Conservation (phyloP, 2,329 filamentous ascomycete genomes). For the Pseudocercospora fijiensis region DNA sequence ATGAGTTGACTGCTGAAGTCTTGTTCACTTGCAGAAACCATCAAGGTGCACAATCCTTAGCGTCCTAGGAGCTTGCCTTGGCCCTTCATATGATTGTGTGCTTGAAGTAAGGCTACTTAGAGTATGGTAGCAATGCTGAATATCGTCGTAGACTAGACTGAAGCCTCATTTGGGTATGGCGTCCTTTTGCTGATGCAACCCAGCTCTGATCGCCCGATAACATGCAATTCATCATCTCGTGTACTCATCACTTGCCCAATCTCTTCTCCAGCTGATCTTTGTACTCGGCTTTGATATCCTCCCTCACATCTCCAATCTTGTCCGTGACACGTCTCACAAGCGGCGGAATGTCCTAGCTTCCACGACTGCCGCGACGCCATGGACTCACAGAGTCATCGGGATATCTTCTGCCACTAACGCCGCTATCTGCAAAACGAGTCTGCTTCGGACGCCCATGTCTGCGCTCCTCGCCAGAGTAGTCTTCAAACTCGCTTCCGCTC, state of each 20-base stretch:
- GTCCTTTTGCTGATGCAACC: background rate
- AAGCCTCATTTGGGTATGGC: background rate
- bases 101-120: background rate
- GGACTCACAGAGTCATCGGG: slow-evolving; percentile 16
- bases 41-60: background rate
- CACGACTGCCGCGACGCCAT: slow-evolving; percentile 3
- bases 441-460: slow-evolving; percentile 17
- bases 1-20: background rate
- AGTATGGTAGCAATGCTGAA: background rate
- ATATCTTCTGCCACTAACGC: slow-evolving; percentile 18
- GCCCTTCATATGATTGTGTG: background rate
- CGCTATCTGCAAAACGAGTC: slow-evolving; percentile 19
- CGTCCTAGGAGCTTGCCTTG: background rate
- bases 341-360: slow-evolving; percentile 2
- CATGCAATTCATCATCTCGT: background rate
- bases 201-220: background rate
- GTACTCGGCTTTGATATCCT: background rate
- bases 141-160: background rate
- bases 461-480: slow-evolving; percentile 16
- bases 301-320: background rate
- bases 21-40: background rate
- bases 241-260: background rate
- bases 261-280: background rate
- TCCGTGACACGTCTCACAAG: slow-evolving; percentile 1
- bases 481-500: slow-evolving; percentile 11